These are phyloP conservation scores for Wallacemonas sp. DNA, from an alignment of 208 protist species.

Conservation along the genomic window DNA sequence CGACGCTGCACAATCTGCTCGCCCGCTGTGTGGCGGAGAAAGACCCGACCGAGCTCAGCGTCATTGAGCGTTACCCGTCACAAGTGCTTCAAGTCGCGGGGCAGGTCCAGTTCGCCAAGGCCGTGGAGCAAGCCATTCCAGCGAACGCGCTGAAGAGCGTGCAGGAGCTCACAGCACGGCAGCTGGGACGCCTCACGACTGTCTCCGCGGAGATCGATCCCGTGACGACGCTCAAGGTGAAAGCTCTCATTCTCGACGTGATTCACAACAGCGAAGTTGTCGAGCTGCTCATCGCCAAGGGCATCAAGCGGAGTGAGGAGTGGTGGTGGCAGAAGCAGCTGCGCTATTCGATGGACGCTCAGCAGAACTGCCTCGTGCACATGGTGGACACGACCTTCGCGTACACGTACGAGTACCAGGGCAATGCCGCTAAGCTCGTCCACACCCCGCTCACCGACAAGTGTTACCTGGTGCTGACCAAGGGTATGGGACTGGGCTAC, in stretches of 20 bases:
- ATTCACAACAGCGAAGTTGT: constrained; percentile 96
- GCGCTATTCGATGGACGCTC: constrained; percentile 86
- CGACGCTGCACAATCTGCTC: constrained; percentile 78
- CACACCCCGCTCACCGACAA: constrained; percentile 94
- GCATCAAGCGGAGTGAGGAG: constrained; percentile 43
- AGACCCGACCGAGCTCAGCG: constrained; percentile 31
- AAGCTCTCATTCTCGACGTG: constrained; percentile 95
- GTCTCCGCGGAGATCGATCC: constrained; percentile 41
- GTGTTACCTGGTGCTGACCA: constrained; percentile 97
- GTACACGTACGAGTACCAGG: constrained; percentile 97
- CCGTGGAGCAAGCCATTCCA: constrained; percentile 66
- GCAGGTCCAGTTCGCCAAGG: constrained; percentile 82
- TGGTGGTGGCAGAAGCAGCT: constrained; percentile 98
- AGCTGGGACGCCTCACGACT: constrained; percentile 70
- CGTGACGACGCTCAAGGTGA: constrained; percentile 81
- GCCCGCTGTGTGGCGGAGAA: constrained; percentile 47
- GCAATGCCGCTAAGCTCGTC: constrained; percentile 93
- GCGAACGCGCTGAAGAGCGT: constrained; percentile 34
- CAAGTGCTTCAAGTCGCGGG: constrained; percentile 88
- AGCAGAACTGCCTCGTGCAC: constrained; percentile 67
- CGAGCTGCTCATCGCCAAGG: constrained; percentile 66
- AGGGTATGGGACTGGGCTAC: constrained; percentile 96
- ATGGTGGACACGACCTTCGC: constrained; percentile 95
- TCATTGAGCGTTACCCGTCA: constrained; percentile 76
- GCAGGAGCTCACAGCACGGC: constrained; percentile 31